Base-by-base conservation (phyloP, 305 asterid species). In the Fraxinus greggii region DNA sequence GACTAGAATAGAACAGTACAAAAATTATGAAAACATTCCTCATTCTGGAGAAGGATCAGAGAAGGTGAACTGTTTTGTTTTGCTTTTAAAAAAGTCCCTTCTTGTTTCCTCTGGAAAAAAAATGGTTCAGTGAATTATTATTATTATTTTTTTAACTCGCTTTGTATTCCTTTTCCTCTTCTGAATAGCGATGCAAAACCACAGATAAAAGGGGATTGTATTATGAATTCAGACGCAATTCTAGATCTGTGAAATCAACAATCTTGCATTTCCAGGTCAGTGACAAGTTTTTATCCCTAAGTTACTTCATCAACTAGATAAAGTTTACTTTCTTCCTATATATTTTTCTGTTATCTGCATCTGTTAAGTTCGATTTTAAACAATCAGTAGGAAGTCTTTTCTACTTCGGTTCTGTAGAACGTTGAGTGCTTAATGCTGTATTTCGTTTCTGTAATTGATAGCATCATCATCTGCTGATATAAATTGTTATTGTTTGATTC, bases 21-120 rank as follows among this genome's bases (percentile, higher is more conserved):
- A 90, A 84, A 96, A 93, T 86, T 94, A 94, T 82, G 98, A 93
- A 69, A 94, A 96, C 74, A 87, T 94, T 78, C 98, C 95, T 56
- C 91, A 79, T 77, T 90, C 98, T 75, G 98, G 94, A 56, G 94
- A 92, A 63, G 89, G 88, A 36, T 88, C 91, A 33, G 98, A 91
- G 75, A 92, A 91, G 97, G 98, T 95, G 61, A 65, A 31, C 69
- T 81, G 7, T 32, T 61, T 32, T 65, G 42, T 65, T 72, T 77
- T 75, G 38, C 56, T 76, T 54, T 70, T 13, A 5, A 17, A 70
- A 6, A 17, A 0, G 12, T 32, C 12, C 76, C 76, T 70, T 70
- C 45, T 70, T 12, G 6, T 5, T 32, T 32, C 76, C 45, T 15
- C 45, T 5, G 42, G 13, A 1, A 13, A 67, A 67, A 28, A 13